Conservation (phyloP, 2,329 filamentous ascomycete species). For the Ambrosiella xylebori region DNA sequence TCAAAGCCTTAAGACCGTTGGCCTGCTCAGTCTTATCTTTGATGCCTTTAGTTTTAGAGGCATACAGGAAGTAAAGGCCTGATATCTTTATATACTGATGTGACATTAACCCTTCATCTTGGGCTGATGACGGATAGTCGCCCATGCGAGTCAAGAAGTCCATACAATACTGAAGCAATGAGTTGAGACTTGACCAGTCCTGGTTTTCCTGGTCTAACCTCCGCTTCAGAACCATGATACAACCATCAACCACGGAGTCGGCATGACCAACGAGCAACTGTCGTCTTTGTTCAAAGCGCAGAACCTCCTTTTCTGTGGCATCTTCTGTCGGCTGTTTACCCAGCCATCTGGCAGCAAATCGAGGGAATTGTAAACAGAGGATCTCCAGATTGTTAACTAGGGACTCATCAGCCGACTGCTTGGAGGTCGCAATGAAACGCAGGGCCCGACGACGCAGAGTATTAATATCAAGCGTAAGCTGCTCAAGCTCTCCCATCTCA, state of each 20-base stretch:
- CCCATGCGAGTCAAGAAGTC: conserved; percentile 36
- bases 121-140: conserved; percentile 18
- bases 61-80: conserved; percentile 49
- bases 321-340: conserved; percentile 37
- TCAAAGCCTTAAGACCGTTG: conserved; percentile 37
- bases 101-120: conserved; percentile 17
- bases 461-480: conserved; percentile 40
- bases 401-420: conserved; percentile 10
- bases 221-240: conserved; percentile 37
- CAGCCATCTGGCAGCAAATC: conserved; percentile 44
- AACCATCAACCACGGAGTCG: conserved; percentile 41
- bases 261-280: conserved; percentile 34
- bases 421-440: conserved; percentile 23
- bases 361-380: conserved; percentile 40
- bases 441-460: conserved; percentile 37
- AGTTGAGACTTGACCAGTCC: conserved; percentile 38
- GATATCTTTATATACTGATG: conserved; percentile 49
- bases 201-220: conserved; percentile 30
- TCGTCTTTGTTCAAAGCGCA: conserved; percentile 45
- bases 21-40: conserved; percentile 24
- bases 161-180: conserved; percentile 38
- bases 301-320: conserved; percentile 35
- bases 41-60: conserved; percentile 22
- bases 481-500: conserved; percentile 40
- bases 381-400: conserved; percentile 31